Percentiles rank a stretch among this genome's conserved stretches.
phyloP scores from a whole-genome alignment of 176 grass and related monocot species.

The Musa acuminata region DNA sequence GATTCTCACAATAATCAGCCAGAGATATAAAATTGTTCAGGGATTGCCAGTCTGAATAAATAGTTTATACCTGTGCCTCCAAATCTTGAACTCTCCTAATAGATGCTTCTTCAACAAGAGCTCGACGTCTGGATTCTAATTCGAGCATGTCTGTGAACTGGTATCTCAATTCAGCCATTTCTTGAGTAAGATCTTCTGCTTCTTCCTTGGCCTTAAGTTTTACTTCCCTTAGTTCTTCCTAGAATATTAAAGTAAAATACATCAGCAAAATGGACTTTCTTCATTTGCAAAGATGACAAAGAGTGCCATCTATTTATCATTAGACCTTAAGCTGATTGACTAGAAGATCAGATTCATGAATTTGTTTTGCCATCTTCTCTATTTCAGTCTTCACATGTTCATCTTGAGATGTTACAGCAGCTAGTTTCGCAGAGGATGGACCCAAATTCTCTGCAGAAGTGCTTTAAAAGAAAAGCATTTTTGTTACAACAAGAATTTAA shows the following conservation, averaged over 20 bases:
- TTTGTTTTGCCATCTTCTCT: conserved; percentile 44
- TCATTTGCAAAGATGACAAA: neutral
- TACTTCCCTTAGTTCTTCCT: conserved; percentile 89
- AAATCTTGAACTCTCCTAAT: conserved; percentile 90
- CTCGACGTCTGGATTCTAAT: conserved; percentile 88
- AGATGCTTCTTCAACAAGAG: conserved; percentile 88
- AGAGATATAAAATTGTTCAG: neutral
- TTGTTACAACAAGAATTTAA: conserved; percentile 16
- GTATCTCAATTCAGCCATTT: conserved; percentile 98
- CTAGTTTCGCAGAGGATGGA: conserved; percentile 20
- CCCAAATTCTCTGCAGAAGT: conserved; percentile 16
- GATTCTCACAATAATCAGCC: neutral
- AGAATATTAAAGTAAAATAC: conserved; percentile 23
- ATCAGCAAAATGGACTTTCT: neutral
- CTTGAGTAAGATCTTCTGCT: conserved; percentile 93
- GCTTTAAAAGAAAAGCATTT: conserved; percentile 32
- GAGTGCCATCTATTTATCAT: neutral
- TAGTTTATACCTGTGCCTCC: conserved; percentile 60
- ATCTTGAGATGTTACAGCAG: conserved; percentile 23
- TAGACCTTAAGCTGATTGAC: conserved; percentile 78
- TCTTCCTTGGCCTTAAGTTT: conserved; percentile 94
- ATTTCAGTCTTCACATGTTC: conserved; percentile 26
- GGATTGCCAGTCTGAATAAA: neutral
- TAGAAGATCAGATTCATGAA: conserved; percentile 60
- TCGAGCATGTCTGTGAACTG: conserved; percentile 94